Base-by-base conservation (phyloP, 2,329 filamentous ascomycete genomes). In the Fusarium pininemorale region DNA sequence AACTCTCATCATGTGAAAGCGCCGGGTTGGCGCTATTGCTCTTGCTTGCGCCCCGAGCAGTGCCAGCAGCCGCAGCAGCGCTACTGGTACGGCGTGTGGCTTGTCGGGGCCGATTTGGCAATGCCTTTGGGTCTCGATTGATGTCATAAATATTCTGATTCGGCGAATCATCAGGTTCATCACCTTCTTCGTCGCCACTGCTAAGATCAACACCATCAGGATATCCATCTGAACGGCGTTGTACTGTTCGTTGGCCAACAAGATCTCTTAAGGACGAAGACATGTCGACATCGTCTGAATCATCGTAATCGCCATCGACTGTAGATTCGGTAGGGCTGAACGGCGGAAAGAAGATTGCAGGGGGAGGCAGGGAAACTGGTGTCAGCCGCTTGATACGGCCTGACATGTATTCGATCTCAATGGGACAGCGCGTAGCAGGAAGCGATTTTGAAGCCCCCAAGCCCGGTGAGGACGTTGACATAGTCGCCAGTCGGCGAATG, bases 281-380 rank as follows among this genome's bases (percentile, higher is more conserved):
- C 14, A 81, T 80, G 10, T 79, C 78, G 14, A 80, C 79, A 7
- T 74, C 72, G 0, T 82, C 79, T 0, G 78, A 80, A 14, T 62
- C 71, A 10, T 67, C 66, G 5, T 76, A 76, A 13, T 82, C 77
- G 0, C 82, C 82, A 7, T 81, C 79, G 3, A 74, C 77, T 9
- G 81, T 80, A 6, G 80, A 83, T 11, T 81, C 85, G 12, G 80
- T 85, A 15, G 82, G 78, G 68, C 85, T 87, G 48, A 87, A 85
- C 0, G 84, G 84, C 0, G 85, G 85, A 73, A 87, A 86, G 77
- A 87, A 90, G 66, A 87, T 86, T 6, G 85, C 83, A 0, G 88
- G 87, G 0, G 87, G 87, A 0, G 88, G 88, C 0, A 90, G 82
- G 2, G 86, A 80, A 1, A 85, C 82, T 0, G 88, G 87, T 1